Evolutionary conservation across 148 eudicot species (phyloP).

Genomic region (Heliosperma pusillum): DNA sequence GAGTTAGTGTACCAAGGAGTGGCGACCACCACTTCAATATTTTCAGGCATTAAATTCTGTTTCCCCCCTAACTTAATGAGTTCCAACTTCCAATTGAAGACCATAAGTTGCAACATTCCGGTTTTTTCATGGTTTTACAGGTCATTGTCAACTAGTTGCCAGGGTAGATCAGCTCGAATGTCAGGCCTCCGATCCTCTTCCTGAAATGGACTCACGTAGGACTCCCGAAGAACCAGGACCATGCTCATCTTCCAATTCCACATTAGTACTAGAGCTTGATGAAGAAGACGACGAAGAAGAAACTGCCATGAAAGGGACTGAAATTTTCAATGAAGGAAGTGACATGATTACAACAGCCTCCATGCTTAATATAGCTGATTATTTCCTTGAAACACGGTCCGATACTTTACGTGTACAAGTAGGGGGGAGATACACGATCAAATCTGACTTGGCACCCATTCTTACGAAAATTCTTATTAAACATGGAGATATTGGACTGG

Average conservation of each 20-base stretch:
- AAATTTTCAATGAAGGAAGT: not conserved
- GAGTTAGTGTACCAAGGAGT: too few relatives aligned
- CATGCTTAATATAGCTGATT: not conserved
- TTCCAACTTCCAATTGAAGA: too few relatives aligned
- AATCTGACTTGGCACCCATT: conserved; percentile 18
- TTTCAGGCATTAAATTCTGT: too few relatives aligned
- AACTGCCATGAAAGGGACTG: not conserved
- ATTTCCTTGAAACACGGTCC: conserved; percentile 11
- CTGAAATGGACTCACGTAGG: not conserved
- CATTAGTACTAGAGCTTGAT: conserved; percentile 4
- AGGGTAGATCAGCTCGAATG: not conserved
- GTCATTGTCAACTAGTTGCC: not conserved
- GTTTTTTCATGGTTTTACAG: not conserved
- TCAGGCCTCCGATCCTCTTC: not conserved
- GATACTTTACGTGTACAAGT: conserved; percentile 6
- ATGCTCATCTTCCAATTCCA: conserved; percentile 2
- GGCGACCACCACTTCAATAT: too few relatives aligned
- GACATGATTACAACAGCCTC: conserved; percentile 6
- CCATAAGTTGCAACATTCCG: too few relatives aligned
- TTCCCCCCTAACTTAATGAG: too few relatives aligned
- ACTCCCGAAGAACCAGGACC: conserved; percentile 15
- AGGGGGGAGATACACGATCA: conserved; percentile 17
- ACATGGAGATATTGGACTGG: conserved; percentile 16
- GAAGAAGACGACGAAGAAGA: not conserved
- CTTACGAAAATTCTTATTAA: conserved; percentile 8